Evolutionary conservation across 768 basidiomycete species (phyloP), one percentile per base, ranked within the genome.

Genomic region (Hydnum rufescens): DNA sequence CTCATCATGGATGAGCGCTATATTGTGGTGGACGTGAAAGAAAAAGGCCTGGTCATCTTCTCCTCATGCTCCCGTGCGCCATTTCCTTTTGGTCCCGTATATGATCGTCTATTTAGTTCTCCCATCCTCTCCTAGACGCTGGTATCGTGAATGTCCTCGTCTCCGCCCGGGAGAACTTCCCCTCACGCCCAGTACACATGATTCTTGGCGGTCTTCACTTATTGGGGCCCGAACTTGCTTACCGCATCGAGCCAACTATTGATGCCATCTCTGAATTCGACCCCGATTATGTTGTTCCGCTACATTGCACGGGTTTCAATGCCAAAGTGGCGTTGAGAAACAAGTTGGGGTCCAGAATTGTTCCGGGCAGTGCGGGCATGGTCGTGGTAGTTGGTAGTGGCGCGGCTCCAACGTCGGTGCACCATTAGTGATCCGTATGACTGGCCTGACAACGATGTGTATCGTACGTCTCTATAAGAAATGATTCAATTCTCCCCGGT

Each of bases 301-400:
- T 89, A 77, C 87, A 89, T 61, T 89, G 86, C 59, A 76, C 81
- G 2, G 85, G 85, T 3, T 83, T 87, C 60, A 70, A 71, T n/a
- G 73, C 74, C 32, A 86, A 88, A 63, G 62, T 83, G 4, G 81
- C 78, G 1, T 64, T 89, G 58, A 76, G 78, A 60, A 63, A 64
- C 3, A 81, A 73, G 2, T 68, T 90, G 18, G 85, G 84, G 22
- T 75, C 82, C 51, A 76, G 76, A 1, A 79, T 79, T 58, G 82
- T 89, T 8, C 82, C 85, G 0, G 80, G 77, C 3, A 83, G 83
- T 3, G 77, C 78, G 2, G 85, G 86, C 13, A 70, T 78, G 23
- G 76, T 70, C 56, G 71, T 85, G 3, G 69, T 76, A 3, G 60
- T 87, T 48, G 42, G n/a, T n/a, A n/a, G n/a, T n/a, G n/a, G n/a